Conservation (phyloP, 176 grass and related monocot genomes). For the Raddia guianensis region DNA sequence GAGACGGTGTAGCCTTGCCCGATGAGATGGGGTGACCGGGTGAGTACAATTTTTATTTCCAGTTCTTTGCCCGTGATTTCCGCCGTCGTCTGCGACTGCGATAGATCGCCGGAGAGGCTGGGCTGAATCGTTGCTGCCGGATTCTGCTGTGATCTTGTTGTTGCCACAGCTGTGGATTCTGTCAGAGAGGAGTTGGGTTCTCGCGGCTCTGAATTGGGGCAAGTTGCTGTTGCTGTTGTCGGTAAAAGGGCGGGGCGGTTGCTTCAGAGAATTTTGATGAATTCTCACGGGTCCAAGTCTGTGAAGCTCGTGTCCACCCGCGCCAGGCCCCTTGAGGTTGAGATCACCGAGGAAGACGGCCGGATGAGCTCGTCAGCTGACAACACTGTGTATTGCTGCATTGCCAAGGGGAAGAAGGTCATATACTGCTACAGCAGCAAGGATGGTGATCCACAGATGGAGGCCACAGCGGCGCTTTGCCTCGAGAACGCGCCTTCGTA, state of each 20-base stretch:
- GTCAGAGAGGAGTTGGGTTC: neutral
- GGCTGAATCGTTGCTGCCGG: neutral
- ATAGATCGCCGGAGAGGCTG: neutral
- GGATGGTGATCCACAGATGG: constrained; percentile 51
- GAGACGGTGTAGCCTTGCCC: neutral
- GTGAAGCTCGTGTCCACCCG: constrained; percentile 67
- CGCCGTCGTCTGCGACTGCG: neutral
- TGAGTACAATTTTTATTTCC: neutral
- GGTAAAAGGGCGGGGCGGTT: neutral
- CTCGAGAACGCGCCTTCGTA: constrained; percentile 55
- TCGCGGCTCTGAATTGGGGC: neutral
- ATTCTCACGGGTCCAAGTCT: constrained; percentile 80
- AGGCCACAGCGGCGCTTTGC: constrained; percentile 61
- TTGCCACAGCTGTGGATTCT: constrained; percentile 1
- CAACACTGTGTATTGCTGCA: constrained; percentile 93
- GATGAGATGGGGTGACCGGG: no score
- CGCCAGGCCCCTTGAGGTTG: constrained; percentile 63
- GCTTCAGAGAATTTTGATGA: constrained; percentile 59
- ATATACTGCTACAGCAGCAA: constrained; percentile 73
- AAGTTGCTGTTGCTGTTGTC: neutral
- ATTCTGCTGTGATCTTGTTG: neutral
- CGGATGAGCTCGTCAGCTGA: constrained; percentile 71
- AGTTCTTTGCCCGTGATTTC: constrained; percentile 40
- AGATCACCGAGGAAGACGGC: constrained; percentile 50
- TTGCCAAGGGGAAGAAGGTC: constrained; percentile 63